Evolutionary conservation across 1,284 basidiomycete genomes (phyloP).

Genomic region (Puccinia coronata): DNA sequence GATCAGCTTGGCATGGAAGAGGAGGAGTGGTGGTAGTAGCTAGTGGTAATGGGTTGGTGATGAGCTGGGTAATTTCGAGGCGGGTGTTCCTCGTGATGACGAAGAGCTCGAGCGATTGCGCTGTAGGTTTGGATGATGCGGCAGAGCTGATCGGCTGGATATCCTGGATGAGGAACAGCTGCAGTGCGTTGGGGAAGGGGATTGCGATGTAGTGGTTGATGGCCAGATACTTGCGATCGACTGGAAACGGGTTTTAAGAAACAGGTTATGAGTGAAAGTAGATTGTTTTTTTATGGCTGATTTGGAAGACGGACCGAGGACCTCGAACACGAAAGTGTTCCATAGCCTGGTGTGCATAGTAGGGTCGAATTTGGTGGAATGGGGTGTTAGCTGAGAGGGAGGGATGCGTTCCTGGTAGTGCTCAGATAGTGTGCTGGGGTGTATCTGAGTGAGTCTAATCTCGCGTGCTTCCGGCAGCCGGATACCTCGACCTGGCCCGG

Average conservation of each 20-base stretch:
- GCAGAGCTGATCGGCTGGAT: not conserved
- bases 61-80: not conserved
- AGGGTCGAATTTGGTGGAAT: not conserved
- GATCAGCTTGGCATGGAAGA: not conserved
- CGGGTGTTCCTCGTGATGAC: constrained; percentile 26
- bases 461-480: constrained; percentile 19
- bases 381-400: not conserved
- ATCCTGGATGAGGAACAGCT: constrained; percentile 5
- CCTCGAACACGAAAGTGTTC: constrained; percentile 21
- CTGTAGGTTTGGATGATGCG: not conserved
- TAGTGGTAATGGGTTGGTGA: constrained; percentile 1
- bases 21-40: not conserved
- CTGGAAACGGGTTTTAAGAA: not conserved
- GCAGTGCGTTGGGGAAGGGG: not conserved
- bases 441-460: not conserved
- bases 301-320: constrained; percentile 28
- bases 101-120: constrained; percentile 22
- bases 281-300: not conserved
- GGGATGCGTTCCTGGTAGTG: not conserved
- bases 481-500: constrained; percentile 33
- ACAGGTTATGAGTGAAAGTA: not conserved
- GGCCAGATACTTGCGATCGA: constrained; percentile 40
- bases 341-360: not conserved
- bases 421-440: not conserved
- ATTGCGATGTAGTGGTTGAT: constrained; percentile 37